Base-by-base conservation (phyloP, 139 green algal genomes). In the Edaphochlamys debaryana region DNA sequence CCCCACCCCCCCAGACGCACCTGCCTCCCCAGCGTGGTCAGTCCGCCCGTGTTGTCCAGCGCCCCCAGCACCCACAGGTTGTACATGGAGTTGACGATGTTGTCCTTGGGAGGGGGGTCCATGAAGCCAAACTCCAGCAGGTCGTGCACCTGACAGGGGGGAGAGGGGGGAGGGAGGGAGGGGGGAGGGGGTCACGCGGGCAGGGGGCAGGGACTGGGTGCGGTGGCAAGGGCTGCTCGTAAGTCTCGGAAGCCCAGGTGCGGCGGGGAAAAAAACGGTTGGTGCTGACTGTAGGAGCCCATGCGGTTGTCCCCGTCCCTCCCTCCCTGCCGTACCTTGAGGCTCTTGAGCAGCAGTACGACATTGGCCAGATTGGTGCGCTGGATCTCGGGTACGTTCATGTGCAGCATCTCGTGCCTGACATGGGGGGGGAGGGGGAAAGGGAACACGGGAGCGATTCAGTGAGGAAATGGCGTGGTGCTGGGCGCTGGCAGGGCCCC, bases 51-150 rank as follows among this genome's bases (percentile, higher is more conserved):
- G 74, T 90, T 89, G 75, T 91, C 86, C 76, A 94, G 76, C 3
- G 91, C 91, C 19, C 87, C 87, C 64, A 93, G 80, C 60, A 98
- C 91, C 96, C 96, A 99, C 63, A 99, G 92, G 90, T 98, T 96
- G 88, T 98, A 98, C 96, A 99, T 98, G 79, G 90, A 95, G 92
- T 98, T 98, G 56, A 97, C 90, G 80, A 99, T 98, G 92, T 99
- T 99, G 62, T 98, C 96, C 84, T 95, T 87, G 4, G 89, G 91
- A 17, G 90, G 88, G 0, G 95, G 95, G 91, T 98, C 96, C 96
- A 99, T 99, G 92, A 99, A 99, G 77, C 95, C 96, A 87, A 99
- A 99, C 56, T 96, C 89, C 84, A 98, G 90, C 78, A 99, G 89
- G 91, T 99, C 95, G 82, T 99, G 92, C 36, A 99, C 95, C 72